Conservation (phyloP, 495 filamentous ascomycete genomes). For the Lasiosphaeria hispida region DNA sequence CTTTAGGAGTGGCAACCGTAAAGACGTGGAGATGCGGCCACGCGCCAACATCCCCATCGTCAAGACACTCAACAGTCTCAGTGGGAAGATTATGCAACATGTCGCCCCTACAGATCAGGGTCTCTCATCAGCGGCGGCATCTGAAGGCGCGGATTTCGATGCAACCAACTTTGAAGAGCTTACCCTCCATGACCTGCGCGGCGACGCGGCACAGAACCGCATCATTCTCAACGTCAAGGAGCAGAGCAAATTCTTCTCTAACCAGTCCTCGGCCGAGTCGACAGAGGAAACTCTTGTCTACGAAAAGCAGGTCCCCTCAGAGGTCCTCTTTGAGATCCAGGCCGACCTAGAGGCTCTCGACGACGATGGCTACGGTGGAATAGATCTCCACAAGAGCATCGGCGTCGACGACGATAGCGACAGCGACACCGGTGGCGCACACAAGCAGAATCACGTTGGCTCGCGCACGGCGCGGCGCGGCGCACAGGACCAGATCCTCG, state of each 20-base stretch:
- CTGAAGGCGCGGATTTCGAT: conserved; percentile 61
- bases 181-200: conserved; percentile 77
- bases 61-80: conserved; percentile 78
- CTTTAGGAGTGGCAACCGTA: conserved; percentile 70
- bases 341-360: conserved; percentile 55
- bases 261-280: conserved; percentile 39
- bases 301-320: conserved; percentile 62
- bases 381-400: conserved; percentile 58
- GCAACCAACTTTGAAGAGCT: conserved; percentile 73
- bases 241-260: conserved; percentile 75
- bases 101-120: conserved; percentile 74
- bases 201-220: conserved; percentile 65
- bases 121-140: conserved; percentile 28
- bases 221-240: conserved; percentile 86
- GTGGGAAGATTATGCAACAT: conserved; percentile 85
- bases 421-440: conserved; percentile 59
- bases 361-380: conserved; percentile 45
- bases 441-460: conserved; percentile 52
- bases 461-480: conserved; percentile 52
- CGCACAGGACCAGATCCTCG: conserved; percentile 57
- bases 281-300: conserved; percentile 58
- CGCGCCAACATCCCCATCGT: conserved; percentile 60
- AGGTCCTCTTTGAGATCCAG: conserved; percentile 64
- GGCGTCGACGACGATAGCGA: conserved; percentile 66
- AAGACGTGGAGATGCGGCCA: conserved; percentile 85